These are phyloP conservation scores for Aspergillus sp. DNA, from an alignment of 2,329 filamentous ascomycete species.

Conservation along the genomic window DNA sequence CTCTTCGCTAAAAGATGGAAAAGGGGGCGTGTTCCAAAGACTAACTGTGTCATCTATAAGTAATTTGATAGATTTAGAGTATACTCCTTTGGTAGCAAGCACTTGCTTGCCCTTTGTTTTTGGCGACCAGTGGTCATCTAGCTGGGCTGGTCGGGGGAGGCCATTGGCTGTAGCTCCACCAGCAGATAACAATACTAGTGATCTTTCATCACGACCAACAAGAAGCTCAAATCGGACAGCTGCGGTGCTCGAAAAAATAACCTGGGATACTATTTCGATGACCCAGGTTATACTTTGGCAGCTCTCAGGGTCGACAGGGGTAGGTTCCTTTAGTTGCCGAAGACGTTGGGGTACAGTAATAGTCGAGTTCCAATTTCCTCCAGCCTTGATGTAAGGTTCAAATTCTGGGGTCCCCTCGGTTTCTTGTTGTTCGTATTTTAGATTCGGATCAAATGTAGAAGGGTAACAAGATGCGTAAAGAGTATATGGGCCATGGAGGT, in stretches of 20 bases:
- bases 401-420: slow-evolving; percentile 80
- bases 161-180: slow-evolving; percentile 49
- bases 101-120: slow-evolving; percentile 50
- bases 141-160: slow-evolving; percentile 58
- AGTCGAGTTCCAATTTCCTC: slow-evolving; percentile 76
- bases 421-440: slow-evolving; percentile 65
- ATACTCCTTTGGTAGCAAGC: slow-evolving; percentile 68
- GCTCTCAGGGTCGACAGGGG: slow-evolving; percentile 26
- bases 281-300: slow-evolving; percentile 71
- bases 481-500: slow-evolving; percentile 92
- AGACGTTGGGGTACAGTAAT: slow-evolving; percentile 76
- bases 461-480: slow-evolving; percentile 84
- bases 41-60: slow-evolving; percentile 82
- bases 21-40: slow-evolving; percentile 85
- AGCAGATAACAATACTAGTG: slow-evolving; percentile 62
- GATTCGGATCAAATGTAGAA: slow-evolving; percentile 75
- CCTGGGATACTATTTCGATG: slow-evolving; percentile 85
- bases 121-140: slow-evolving; percentile 71
- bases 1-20: slow-evolving; percentile 58
- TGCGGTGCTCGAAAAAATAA: slow-evolving; percentile 87
- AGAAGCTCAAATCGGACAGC: slow-evolving; percentile 84
- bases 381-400: slow-evolving; percentile 94
- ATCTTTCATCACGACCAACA: slow-evolving; percentile 80
- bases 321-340: slow-evolving; percentile 49
- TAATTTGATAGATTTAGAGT: slow-evolving; percentile 72